Conservation (phyloP, 2,329 filamentous ascomycete genomes). For the Monosporascus sp. region DNA sequence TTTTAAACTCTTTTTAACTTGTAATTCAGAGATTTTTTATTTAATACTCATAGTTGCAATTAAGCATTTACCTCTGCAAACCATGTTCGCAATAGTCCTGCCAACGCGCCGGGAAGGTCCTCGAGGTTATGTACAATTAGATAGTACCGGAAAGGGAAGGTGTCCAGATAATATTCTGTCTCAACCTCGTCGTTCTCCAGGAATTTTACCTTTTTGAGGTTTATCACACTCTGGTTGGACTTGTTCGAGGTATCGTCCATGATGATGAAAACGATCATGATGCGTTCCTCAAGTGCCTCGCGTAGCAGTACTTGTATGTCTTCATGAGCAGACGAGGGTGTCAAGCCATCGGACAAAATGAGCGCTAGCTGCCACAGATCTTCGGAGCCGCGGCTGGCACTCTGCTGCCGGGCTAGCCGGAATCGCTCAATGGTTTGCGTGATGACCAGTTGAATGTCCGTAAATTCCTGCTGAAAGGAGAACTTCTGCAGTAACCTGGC, state of each 20-base stretch:
- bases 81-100: conserved; percentile 89
- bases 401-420: conserved; percentile 64
- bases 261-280: conserved; percentile 98
- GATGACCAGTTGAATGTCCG: conserved; percentile 77
- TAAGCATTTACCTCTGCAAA: conserved; percentile 64
- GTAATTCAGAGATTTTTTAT: no score
- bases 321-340: conserved; percentile 75
- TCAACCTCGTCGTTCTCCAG: conserved; percentile 61
- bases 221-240: conserved; percentile 65
- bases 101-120: conserved; percentile 84
- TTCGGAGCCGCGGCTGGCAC: conserved; percentile 41
- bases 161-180: conserved; percentile 88
- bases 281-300: conserved; percentile 84
- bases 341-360: conserved; percentile 90
- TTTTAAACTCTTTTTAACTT: no score
- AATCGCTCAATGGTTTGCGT: conserved; percentile 76
- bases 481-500: conserved; percentile 82
- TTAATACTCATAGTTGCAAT: not conserved
- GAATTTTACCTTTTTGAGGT: conserved; percentile 84
- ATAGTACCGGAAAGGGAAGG: conserved; percentile 96
- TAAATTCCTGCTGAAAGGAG: conserved; percentile 77
- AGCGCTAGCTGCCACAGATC: conserved; percentile 95
- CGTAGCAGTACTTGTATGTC: conserved; percentile 76
- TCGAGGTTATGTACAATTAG: conserved; percentile 87
- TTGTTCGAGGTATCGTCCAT: conserved; percentile 61